Base-by-base conservation (phyloP, 2,329 filamentous ascomycete species). In the Penicillium sclerotigenum region DNA sequence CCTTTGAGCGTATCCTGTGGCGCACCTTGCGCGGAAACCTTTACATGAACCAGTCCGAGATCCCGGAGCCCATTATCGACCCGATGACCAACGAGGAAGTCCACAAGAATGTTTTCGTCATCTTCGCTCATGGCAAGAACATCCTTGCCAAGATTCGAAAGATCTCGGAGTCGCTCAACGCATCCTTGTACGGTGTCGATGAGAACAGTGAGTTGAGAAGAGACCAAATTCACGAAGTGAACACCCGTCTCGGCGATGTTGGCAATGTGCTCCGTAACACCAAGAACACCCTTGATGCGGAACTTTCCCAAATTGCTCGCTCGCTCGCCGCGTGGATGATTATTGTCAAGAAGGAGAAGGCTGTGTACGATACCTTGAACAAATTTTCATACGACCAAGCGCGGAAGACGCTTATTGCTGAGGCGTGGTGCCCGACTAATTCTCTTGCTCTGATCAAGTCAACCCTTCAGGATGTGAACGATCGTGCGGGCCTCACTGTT, bases 31-130 rank as follows among this genome's bases (percentile, higher is more conserved):
- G 94, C 74, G 94, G 94, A 68, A 99, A 99, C 76, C 80, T 99
- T 61, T 99, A 97, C 82, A 99, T 99, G 94, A 99, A 99, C 78
- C 95, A 99, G 80, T 93, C 93, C 38, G 94, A 99, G 81, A 99
- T 99, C 60, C 87, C 91, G 8, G 93, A 99, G 73, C 86, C 90
- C 36, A 88, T 99, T 65, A 82, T 96, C 72, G 90, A 99, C 74
- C 93, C 94, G 16, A 83, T 88, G 71, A 96, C 86, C 78, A 97
- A 97, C 73, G 93, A 97, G 77, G 82, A 90, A 62, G 83, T 95
- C 66, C 86, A 89, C 80, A 99, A 99, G 86, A 99, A 97, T 67
- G 94, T 99, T 54, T 99, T 99, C 70, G 93, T 99, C 70, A 99
- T 99, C 75, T 99, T 99, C 68, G 94, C 94, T 13, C 94, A 99